A percentile compares a stretch with the other conserved stretches of the same genome.
Conservation (phyloP, 768 basidiomycete genomes). For the Calvatia gigantea region DNA sequence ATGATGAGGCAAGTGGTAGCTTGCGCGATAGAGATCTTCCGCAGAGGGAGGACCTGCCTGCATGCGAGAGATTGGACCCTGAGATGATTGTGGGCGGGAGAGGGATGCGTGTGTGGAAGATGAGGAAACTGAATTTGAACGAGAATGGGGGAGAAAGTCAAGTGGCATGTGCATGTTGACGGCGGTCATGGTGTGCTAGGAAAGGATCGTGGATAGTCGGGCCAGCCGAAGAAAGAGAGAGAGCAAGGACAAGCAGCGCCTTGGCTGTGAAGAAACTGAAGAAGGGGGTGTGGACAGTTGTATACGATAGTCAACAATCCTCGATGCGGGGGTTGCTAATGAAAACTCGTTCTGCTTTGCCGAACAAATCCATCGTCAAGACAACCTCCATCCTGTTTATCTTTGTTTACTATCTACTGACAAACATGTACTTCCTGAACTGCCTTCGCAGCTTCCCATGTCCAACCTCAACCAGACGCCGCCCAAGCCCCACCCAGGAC, state of each 20-base stretch:
- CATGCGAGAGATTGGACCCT: conserved; percentile 56
- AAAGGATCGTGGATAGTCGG: conserved; percentile 37
- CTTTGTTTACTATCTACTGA: conserved; percentile 39
- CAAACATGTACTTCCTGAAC: conserved; percentile 77
- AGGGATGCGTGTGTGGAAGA: conserved; percentile 68
- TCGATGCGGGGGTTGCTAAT: conserved; percentile 23
- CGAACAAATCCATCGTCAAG: conserved; percentile 39
- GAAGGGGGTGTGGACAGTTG: conserved; percentile 21
- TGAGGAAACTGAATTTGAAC: conserved; percentile 77
- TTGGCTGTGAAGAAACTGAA: conserved; percentile 16
- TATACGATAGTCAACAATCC: background rate
- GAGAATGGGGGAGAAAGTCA: conserved; percentile 76
- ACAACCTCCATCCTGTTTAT: conserved; percentile 31
- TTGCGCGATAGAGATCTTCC: conserved; percentile 71
- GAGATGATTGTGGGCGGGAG: conserved; percentile 78
- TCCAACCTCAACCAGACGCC: conserved; percentile 50
- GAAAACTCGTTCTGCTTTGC: conserved; percentile 27
- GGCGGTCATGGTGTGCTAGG: conserved; percentile 52
- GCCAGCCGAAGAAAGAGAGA: conserved; percentile 48
- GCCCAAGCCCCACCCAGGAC: conserved; percentile 68
- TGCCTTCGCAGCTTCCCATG: conserved; percentile 52
- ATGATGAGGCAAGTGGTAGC: conserved; percentile 54
- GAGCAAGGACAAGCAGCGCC: conserved; percentile 23
- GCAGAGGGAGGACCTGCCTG: conserved; percentile 47
- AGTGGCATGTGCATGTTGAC: conserved; percentile 74